Evolutionary conservation across 2,329 filamentous ascomycete species (phyloP).

Genomic region (Rosellinia necatrix): DNA sequence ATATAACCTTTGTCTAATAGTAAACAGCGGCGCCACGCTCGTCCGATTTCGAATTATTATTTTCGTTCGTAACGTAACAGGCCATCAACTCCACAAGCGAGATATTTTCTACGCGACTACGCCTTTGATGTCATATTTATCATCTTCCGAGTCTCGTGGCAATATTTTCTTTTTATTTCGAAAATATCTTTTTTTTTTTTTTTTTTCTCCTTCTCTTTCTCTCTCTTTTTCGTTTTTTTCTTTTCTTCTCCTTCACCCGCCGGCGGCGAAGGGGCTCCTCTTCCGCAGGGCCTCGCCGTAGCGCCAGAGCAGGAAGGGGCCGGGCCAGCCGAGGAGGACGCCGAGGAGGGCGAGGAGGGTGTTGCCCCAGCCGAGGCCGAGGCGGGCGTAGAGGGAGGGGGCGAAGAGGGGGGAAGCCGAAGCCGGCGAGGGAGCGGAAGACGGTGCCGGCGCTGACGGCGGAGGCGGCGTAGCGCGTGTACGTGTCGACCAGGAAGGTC

Average conservation of each 20-base stretch:
- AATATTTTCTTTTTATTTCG: too few species aligned
- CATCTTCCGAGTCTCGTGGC: too few species aligned
- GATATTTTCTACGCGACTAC: too few species aligned
- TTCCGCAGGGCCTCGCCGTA: slow-evolving; percentile 45
- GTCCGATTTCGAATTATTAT: too few species aligned
- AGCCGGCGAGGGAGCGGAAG: slow-evolving; percentile 53
- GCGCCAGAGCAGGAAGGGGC: slow-evolving; percentile 50
- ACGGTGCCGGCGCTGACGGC: slow-evolving; percentile 51
- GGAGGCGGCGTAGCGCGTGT: slow-evolving; percentile 51
- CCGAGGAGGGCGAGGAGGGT: slow-evolving; percentile 54
- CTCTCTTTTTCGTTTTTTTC: background rate
- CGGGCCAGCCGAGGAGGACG: slow-evolving; percentile 55
- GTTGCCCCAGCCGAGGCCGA: slow-evolving; percentile 54
- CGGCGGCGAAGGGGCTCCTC: slow-evolving; percentile 42
- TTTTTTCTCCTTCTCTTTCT: background rate
- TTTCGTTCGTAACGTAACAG: too few species aligned
- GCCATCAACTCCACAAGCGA: too few species aligned
- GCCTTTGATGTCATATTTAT: too few species aligned
- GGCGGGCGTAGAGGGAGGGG: slow-evolving; percentile 48
- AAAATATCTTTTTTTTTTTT: background rate
- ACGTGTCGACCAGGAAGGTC: slow-evolving; percentile 53
- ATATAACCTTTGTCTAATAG: background rate
- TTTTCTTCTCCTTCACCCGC: slow-evolving; percentile 20
- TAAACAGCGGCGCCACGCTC: background rate
- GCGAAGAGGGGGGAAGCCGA: slow-evolving; percentile 58